Percentiles rank a stretch among this genome's conserved stretches.
These are phyloP conservation scores for Trichoderma citrinoviride DNA, from an alignment of 2,329 filamentous ascomycete genomes.

Conservation along the genomic window DNA sequence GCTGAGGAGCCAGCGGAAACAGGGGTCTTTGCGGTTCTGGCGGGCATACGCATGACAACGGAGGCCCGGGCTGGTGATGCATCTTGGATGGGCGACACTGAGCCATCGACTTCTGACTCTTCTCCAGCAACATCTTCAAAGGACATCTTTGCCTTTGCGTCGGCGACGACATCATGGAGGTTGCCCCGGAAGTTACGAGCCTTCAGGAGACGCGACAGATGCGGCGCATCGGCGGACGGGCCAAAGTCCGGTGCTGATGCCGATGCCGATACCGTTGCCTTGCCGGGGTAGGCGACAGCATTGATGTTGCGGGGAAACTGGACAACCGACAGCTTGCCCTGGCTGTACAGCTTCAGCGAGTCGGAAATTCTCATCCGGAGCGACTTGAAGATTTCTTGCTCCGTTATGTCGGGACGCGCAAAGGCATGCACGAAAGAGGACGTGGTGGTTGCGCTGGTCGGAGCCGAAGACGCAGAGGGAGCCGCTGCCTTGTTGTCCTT, in stretches of 20 bases:
- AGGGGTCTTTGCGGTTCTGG: conserved; percentile 52
- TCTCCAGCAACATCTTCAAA: conserved; percentile 54
- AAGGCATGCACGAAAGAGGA: conserved; percentile 35
- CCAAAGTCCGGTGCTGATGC: not conserved
- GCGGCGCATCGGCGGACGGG: conserved; percentile 57
- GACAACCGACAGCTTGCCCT: conserved; percentile 51
- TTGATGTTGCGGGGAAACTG: conserved; percentile 30
- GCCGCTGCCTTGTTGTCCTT: conserved; percentile 29
- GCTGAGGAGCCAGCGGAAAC: conserved; percentile 42
- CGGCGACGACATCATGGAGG: conserved; percentile 55
- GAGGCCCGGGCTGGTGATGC: conserved; percentile 34
- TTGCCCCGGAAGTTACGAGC: conserved; percentile 60
- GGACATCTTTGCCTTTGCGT: conserved; percentile 55
- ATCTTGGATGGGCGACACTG: conserved; percentile 23
- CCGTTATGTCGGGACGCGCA: conserved; percentile 46
- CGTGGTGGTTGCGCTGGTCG: not conserved
- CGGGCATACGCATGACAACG: conserved; percentile 58
- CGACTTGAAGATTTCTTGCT: conserved; percentile 51
- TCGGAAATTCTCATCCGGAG: conserved; percentile 54
- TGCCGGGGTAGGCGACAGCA: conserved; percentile 10
- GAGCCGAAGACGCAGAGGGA: conserved; percentile 20
- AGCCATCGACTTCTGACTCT: conserved; percentile 46
- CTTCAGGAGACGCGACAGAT: conserved; percentile 65
- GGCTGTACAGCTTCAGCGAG: conserved; percentile 51
- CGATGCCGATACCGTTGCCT: not conserved